Evolutionary conservation across 805 yeast species (phyloP).

Genomic region (Teunomyces pallodes): DNA sequence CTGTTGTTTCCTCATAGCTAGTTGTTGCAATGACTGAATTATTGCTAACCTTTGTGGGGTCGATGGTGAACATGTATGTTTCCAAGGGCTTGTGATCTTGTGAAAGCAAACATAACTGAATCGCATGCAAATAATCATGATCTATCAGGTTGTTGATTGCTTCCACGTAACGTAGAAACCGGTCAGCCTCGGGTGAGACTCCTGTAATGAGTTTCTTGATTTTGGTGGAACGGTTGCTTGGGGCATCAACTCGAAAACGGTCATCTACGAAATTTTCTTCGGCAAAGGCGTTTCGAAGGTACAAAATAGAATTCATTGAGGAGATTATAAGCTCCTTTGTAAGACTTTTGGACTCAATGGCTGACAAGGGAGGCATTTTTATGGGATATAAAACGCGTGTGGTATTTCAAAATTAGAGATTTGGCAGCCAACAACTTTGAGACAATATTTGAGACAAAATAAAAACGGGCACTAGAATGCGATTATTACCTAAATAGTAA

Average conservation of each 20-base stretch:
- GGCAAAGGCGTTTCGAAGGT: conserved; percentile 4
- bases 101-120: conserved; percentile 33
- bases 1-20: neutral
- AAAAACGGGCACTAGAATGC: too few relatives aligned
- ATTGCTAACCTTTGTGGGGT: conserved; percentile 26
- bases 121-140: conserved; percentile 39
- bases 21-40: neutral
- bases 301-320: neutral
- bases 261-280: neutral
- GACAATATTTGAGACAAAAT: too few relatives aligned
- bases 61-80: conserved; percentile 48
- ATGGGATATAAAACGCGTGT: too few relatives aligned
- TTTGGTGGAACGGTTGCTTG: conserved; percentile 12
- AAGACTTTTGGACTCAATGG: neutral
- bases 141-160: conserved; percentile 43
- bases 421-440: conserved; percentile 2
- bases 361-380: neutral
- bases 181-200: conserved; percentile 45
- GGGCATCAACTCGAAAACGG: neutral
- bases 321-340: neutral
- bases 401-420: neutral
- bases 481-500: neutral
- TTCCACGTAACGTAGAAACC: conserved; percentile 53
- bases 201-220: conserved; percentile 51
- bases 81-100: conserved; percentile 42